Percentiles rank a stretch among this genome's conserved stretches.
These are phyloP conservation scores for Crataegus laevigata DNA, from an alignment of 306 rosid species.

Conservation along the genomic window DNA sequence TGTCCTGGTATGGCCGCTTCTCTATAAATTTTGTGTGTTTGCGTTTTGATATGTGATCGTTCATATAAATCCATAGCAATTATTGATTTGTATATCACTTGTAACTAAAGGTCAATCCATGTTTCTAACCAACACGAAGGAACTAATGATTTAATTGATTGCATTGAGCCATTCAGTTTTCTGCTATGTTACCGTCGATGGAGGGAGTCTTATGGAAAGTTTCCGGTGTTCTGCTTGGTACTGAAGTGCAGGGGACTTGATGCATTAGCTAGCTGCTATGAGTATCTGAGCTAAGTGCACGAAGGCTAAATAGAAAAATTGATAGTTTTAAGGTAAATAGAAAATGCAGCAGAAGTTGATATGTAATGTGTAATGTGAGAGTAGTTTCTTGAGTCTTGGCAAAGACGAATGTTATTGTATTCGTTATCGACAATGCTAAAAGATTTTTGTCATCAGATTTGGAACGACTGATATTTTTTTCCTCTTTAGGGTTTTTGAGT, in stretches of 20 bases:
- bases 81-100: neutral
- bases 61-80: neutral
- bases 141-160: neutral
- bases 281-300: neutral
- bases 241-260: neutral
- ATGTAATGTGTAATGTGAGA: neutral
- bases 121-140: neutral
- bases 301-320: neutral
- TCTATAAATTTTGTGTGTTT: neutral
- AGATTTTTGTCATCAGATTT: neutral
- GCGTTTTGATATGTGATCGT: neutral
- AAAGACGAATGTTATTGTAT: neutral
- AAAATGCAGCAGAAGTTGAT: neutral
- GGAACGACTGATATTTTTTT: too few relatives aligned
- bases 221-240: neutral
- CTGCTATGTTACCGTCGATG: neutral
- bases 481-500: neutral
- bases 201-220: neutral
- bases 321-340: neutral
- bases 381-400: neutral
- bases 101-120: neutral
- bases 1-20: slow-evolving; percentile 2
- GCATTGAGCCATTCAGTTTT: neutral
- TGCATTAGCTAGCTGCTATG: neutral
- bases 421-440: neutral